These are phyloP conservation scores for Diaporthe australafricana DNA, from an alignment of 2,329 filamentous ascomycete genomes.

Conservation along the genomic window DNA sequence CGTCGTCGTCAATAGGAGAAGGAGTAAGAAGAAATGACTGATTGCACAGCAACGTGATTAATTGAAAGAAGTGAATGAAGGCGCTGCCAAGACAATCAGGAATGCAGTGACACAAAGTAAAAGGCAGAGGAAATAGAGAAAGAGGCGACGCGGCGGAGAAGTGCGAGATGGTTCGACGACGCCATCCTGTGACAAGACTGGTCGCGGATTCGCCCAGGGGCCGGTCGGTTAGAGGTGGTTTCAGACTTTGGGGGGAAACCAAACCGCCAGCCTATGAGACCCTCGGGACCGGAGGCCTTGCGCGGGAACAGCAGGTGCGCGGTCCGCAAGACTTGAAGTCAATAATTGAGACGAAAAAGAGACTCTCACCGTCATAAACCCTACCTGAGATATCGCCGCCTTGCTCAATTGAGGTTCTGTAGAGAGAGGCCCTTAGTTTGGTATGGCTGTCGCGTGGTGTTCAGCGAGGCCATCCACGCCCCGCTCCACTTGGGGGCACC, in stretches of 20 bases:
- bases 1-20: not conserved
- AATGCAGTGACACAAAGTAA: not conserved
- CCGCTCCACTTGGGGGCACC: not conserved
- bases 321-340: not conserved
- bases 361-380: not conserved
- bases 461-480: not conserved
- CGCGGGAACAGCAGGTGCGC: not conserved
- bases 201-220: constrained; percentile 34
- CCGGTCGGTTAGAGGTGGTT: constrained; percentile 30
- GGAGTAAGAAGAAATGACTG: constrained; percentile 5
- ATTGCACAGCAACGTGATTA: constrained; percentile 23
- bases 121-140: not conserved
- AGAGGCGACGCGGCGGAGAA: not conserved
- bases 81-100: constrained; percentile 7
- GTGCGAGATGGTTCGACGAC: constrained; percentile 18
- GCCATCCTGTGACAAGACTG: constrained; percentile 31
- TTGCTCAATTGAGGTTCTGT: constrained; percentile 4
- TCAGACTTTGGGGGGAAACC: constrained; percentile 34
- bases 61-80: constrained; percentile 13
- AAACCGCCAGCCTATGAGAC: constrained; percentile 31
- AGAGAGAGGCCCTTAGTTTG: not conserved
- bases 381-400: not conserved
- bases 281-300: constrained; percentile 4
- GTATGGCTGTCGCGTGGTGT: not conserved
- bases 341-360: constrained; percentile 16